Conservation (phyloP, 805 yeast species). For the Suhomyces emberorum region DNA sequence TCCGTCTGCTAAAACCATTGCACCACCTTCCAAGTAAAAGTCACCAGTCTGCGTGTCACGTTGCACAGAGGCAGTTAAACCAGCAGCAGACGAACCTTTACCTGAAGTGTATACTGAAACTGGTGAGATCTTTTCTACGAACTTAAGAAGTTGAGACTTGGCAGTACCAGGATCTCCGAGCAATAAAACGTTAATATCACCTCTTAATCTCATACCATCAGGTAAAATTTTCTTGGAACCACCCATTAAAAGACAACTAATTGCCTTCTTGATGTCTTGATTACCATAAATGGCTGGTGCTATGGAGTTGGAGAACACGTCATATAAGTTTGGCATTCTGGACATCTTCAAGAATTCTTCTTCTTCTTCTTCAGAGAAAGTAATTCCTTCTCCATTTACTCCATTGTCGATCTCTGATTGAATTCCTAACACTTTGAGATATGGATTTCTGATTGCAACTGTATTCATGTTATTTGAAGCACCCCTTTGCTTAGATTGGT, state of each 20-base stretch:
- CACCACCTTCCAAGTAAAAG: constrained; percentile 97
- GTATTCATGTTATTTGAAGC: constrained; percentile 34
- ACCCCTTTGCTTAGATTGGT: constrained; percentile 60
- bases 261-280: constrained; percentile 87
- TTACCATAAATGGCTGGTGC: constrained; percentile 98
- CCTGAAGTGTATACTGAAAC: constrained; percentile 96
- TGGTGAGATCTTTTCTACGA: constrained; percentile 92
- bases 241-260: constrained; percentile 87
- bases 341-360: constrained; percentile 83
- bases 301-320: constrained; percentile 79
- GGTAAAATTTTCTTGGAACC: constrained; percentile 91
- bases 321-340: constrained; percentile 80
- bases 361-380: constrained; percentile 89
- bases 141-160: constrained; percentile 90
- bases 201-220: constrained; percentile 95
- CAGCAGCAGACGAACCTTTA: constrained; percentile 99
- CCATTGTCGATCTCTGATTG: constrained; percentile 77
- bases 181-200: constrained; percentile 89
- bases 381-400: constrained; percentile 51
- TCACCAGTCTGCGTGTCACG: constrained; percentile 85
- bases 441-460: constrained; percentile 95
- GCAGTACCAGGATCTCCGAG: constrained; percentile 99
- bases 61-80: constrained; percentile 97
- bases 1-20: constrained; percentile 99
- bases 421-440: constrained; percentile 81